Evolutionary conservation across 331 rosid genomes (phyloP).

Genomic region (Dryas integrifolia): DNA sequence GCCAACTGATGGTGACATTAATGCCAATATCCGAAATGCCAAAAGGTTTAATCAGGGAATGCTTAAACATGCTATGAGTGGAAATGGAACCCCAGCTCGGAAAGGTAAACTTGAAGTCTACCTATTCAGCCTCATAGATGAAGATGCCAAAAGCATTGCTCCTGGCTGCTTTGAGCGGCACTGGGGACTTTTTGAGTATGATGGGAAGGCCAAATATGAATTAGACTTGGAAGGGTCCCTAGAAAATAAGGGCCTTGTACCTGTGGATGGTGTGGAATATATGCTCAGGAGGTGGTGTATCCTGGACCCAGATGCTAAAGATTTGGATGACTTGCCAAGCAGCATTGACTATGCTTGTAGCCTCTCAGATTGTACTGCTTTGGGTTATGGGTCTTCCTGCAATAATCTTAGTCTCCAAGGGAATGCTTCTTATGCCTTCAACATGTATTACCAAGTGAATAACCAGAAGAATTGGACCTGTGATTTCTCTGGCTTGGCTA

Average conservation of each 20-base stretch:
- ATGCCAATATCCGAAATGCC: constrained; percentile 60
- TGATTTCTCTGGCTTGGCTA: constrained; percentile 72
- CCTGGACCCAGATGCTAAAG: constrained; percentile 41
- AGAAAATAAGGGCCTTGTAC: constrained; percentile 41
- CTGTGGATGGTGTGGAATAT: constrained; percentile 64
- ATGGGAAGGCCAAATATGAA: constrained; percentile 80
- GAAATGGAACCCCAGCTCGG: constrained; percentile 70
- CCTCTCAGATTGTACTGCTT: constrained; percentile 74
- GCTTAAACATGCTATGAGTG: constrained; percentile 58
- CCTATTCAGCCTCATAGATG: constrained; percentile 73
- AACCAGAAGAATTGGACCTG: constrained; percentile 60
- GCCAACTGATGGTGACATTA: constrained; percentile 79
- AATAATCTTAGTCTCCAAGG: constrained; percentile 42
- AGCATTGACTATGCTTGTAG: constrained; percentile 80
- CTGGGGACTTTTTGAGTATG: constrained; percentile 81
- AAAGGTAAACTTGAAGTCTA: constrained; percentile 54
- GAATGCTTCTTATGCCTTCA: constrained; percentile 94
- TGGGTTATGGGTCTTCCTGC: constrained; percentile 87
- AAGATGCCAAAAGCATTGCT: constrained; percentile 61
- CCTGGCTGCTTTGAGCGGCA: constrained; percentile 91
- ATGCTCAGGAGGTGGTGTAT: constrained; percentile 69
- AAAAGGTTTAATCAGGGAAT: constrained; percentile 71
- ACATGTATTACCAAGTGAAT: constrained; percentile 84
- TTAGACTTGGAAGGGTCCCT: constrained; percentile 47
- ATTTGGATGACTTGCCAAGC: constrained; percentile 38